These are phyloP conservation scores for Ophidiomyces ophidiicola DNA, from an alignment of 2,329 filamentous ascomycete genomes.

Conservation along the genomic window DNA sequence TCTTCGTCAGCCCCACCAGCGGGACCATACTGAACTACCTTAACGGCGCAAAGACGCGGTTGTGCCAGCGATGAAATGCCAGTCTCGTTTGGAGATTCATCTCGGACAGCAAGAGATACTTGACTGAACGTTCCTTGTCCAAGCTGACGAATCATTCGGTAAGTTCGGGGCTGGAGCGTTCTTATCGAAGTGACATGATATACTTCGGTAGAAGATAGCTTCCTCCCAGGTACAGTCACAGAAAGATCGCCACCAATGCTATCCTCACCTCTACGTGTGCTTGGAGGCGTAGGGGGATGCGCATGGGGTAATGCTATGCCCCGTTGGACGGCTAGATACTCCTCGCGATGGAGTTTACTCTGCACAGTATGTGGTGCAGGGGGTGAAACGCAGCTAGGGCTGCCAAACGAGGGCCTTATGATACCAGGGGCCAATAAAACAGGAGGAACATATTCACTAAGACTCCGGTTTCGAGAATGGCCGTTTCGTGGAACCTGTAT, in stretches of 20 bases:
- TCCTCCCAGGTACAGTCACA: conserved; percentile 17
- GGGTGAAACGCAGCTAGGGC: conserved; percentile 20
- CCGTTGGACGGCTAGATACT: conserved; percentile 65
- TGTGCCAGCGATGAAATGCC: conserved; percentile 13
- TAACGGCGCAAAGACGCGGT: conserved; percentile 74
- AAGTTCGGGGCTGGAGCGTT: conserved; percentile 59
- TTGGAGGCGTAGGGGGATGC: conserved; percentile 66
- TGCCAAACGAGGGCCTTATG: conserved; percentile 59
- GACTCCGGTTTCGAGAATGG: conserved; percentile 64
- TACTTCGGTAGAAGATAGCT: conserved; percentile 28
- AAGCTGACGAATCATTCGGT: conserved; percentile 66
- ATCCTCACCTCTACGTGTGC: conserved; percentile 54
- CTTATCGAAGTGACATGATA: conserved; percentile 58
- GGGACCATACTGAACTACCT: conserved; percentile 89
- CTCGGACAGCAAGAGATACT: conserved; percentile 79
- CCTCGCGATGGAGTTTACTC: conserved; percentile 55
- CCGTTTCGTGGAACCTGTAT: conserved; percentile 17
- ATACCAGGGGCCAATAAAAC: conserved; percentile 52
- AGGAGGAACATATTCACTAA: conserved; percentile 79
- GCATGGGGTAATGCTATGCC: conserved; percentile 52
- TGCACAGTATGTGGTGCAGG: conserved; percentile 31
- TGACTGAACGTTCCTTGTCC: conserved; percentile 94
- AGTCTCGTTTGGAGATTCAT: conserved; percentile 41
- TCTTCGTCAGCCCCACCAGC: conserved; percentile 88
- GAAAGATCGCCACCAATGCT: conserved; percentile 34